Conservation (phyloP, 768 basidiomycete species). For the Royoungia palumana region DNA sequence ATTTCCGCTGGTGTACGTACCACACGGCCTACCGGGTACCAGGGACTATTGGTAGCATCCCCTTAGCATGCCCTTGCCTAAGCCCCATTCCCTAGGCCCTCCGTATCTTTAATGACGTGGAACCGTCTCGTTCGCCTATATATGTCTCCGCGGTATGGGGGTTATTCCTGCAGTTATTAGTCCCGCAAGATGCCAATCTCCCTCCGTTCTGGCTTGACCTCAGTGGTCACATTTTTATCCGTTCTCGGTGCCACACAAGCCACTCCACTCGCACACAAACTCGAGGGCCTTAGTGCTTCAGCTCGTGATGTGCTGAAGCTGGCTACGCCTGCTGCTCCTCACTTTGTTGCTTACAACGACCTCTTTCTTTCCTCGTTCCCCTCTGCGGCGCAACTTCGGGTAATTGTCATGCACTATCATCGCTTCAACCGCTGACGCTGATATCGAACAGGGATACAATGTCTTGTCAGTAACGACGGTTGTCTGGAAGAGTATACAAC, state of each 20-base stretch:
- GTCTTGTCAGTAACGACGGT: conserved; percentile 27
- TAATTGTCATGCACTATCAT: conserved; percentile 12
- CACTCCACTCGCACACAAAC: conserved; percentile 20
- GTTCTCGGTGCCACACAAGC: conserved; percentile 12
- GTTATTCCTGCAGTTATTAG: neutral
- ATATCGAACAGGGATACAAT: conserved; percentile 30
- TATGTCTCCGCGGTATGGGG: conserved; percentile 7
- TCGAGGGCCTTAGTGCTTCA: conserved; percentile 18
- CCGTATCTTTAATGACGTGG: neutral
- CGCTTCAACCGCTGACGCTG: conserved; percentile 9
- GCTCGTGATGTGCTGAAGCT: conserved; percentile 22
- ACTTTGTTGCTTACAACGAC: conserved; percentile 45
- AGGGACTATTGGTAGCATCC: no score
- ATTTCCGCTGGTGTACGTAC: neutral
- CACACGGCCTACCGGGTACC: no score
- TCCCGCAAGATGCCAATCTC: conserved; percentile 17
- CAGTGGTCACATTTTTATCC: conserved; percentile 4
- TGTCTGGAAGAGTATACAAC: neutral
- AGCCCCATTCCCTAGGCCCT: no score
- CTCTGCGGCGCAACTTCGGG: conserved; percentile 40
- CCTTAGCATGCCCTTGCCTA: no score
- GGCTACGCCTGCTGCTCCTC: conserved; percentile 42
- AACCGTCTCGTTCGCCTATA: conserved; percentile 7
- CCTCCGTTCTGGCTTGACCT: conserved; percentile 5
- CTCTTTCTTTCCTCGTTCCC: conserved; percentile 44